Evolutionary conservation across 2,329 filamentous ascomycete genomes (phyloP).

Genomic region (Thyridium curvatum): DNA sequence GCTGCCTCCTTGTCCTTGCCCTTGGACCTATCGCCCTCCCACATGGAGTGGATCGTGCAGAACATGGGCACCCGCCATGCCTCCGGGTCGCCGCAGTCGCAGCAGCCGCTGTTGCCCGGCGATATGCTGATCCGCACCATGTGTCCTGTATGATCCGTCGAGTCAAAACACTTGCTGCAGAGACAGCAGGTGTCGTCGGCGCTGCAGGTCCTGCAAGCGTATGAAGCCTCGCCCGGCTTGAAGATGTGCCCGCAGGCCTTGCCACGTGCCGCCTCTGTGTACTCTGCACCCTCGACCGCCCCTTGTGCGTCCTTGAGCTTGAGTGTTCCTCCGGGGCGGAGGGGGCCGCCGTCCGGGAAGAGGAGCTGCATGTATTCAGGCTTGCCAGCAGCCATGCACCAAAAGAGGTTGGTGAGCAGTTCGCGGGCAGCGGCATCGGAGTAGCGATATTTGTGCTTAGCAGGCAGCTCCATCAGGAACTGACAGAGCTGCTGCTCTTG

Average conservation of each 20-base stretch:
- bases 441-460: slow-evolving; percentile 69
- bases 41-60: slow-evolving; percentile 86
- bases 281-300: slow-evolving; percentile 89
- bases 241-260: slow-evolving; percentile 98
- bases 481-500: slow-evolving; percentile 80
- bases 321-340: slow-evolving; percentile 53
- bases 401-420: slow-evolving; percentile 77
- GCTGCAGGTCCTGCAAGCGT: slow-evolving; percentile 89
- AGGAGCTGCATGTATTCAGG: slow-evolving; percentile 70
- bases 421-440: slow-evolving; percentile 62
- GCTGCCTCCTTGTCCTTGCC: slow-evolving; percentile 54
- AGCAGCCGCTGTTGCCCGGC: slow-evolving; percentile 41
- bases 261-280: slow-evolving; percentile 83
- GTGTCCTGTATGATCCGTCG: slow-evolving; percentile 90
- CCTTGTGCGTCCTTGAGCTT: slow-evolving; percentile 85
- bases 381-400: slow-evolving; percentile 72
- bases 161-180: slow-evolving; percentile 89
- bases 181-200: slow-evolving; percentile 93
- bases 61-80: slow-evolving; percentile 85
- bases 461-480: slow-evolving; percentile 72
- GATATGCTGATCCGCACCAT: slow-evolving; percentile 68
- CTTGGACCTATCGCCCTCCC: slow-evolving; percentile 40
- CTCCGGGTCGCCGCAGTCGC: slow-evolving; percentile 93
- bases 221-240: slow-evolving; percentile 87
- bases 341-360: slow-evolving; percentile 67